A percentile compares a stretch with the other conserved stretches of the same genome.
Conservation (phyloP, 352 stramenopile species). For the Phytopythium vexans region DNA sequence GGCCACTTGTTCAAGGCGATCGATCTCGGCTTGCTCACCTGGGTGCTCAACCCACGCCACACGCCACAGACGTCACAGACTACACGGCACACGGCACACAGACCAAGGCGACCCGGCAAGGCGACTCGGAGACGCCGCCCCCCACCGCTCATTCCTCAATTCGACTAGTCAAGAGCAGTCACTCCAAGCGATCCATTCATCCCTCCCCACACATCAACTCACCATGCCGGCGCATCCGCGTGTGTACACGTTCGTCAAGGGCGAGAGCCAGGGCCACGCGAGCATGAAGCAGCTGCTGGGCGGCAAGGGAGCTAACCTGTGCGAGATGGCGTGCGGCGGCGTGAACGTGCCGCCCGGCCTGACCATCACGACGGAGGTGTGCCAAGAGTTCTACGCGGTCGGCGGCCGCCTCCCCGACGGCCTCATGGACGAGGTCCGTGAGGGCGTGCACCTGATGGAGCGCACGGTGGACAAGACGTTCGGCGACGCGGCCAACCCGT, state of each 20-base stretch:
- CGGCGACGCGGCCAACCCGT: slow-evolving; percentile 15
- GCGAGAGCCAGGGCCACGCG: slow-evolving; percentile 20
- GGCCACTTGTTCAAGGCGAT: no score
- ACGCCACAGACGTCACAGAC: no score
- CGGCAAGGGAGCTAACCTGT: slow-evolving; percentile 26
- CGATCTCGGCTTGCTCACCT: no score
- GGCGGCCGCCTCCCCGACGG: slow-evolving; percentile 14
- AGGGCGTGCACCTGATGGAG: slow-evolving; percentile 19
- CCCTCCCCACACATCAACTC: no score
- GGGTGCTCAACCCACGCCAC: no score
- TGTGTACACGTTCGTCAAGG: slow-evolving; percentile 25
- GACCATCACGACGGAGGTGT: slow-evolving; percentile 24
- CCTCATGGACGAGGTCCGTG: slow-evolving; percentile 16
- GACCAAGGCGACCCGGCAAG: no score
- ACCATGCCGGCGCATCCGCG: slow-evolving; percentile 8
- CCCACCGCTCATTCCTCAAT: slow-evolving; percentile 20
- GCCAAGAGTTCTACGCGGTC: slow-evolving; percentile 29
- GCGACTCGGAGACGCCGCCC: no score
- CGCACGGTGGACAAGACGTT: slow-evolving; percentile 19
- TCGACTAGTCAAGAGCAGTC: slow-evolving; percentile 16
- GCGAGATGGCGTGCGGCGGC: slow-evolving; percentile 23
- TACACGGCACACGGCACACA: no score
- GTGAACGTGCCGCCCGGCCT: slow-evolving; percentile 20
- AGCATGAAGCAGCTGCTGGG: slow-evolving; percentile 24
- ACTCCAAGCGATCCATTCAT: no score